phyloP scores from a whole-genome alignment of 768 basidiomycete species.

The Phaeolepiota aurea region DNA sequence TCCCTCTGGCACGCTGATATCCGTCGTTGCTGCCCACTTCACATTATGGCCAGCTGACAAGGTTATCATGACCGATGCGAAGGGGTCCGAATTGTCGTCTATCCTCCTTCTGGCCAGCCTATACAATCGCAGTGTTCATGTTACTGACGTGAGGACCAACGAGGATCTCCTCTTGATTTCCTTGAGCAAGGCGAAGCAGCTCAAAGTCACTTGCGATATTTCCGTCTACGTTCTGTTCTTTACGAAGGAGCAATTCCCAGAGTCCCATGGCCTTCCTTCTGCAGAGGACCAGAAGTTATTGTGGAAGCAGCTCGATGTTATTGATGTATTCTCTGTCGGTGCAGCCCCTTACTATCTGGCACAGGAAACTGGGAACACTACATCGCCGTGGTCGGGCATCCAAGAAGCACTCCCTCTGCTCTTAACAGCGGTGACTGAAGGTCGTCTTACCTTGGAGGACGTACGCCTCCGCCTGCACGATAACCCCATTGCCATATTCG shows the following conservation, averaged over 20 bases:
- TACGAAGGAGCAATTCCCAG: constrained; percentile 64
- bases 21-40: constrained; percentile 81
- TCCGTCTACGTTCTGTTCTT: constrained; percentile 90
- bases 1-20: constrained; percentile 58
- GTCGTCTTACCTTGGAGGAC: constrained; percentile 74
- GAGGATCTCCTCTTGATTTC: constrained; percentile 89
- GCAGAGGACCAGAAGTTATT: constrained; percentile 70
- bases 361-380: constrained; percentile 45
- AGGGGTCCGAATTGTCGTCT: constrained; percentile 87
- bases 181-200: constrained; percentile 87
- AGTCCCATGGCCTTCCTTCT: constrained; percentile 57
- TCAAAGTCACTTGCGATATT: constrained; percentile 96
- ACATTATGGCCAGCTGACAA: constrained; percentile 85
- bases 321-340: constrained; percentile 91
- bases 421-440: constrained; percentile 75
- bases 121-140: constrained; percentile 80
- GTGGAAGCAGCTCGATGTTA: constrained; percentile 76
- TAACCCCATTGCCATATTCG: constrained; percentile 89
- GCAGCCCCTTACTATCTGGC: constrained; percentile 74
- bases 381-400: constrained; percentile 69
- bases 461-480: constrained; percentile 80
- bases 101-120: constrained; percentile 91
- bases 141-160: constrained; percentile 79
- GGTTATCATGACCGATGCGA: constrained; percentile 91
- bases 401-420: constrained; percentile 85